A percentile compares a stretch with the other conserved stretches of the same genome.
Conservation (phyloP, 2,329 filamentous ascomycete species). For the Hymenoscyphus fructigenus region DNA sequence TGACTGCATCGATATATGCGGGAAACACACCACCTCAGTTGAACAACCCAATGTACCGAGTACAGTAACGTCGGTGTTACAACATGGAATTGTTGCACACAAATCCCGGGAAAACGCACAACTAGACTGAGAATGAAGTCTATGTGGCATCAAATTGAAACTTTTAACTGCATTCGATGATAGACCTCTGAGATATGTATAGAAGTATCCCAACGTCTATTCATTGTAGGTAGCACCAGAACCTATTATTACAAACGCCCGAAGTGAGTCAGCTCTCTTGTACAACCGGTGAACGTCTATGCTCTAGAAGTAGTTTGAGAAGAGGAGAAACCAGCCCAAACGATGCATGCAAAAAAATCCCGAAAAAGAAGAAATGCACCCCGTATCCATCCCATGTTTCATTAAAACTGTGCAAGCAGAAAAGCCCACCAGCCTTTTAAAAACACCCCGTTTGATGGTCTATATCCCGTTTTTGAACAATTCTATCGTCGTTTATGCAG, state of each 20-base stretch:
- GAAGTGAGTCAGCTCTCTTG: constrained; percentile 12
- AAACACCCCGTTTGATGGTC: constrained; percentile 6
- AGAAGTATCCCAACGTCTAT: constrained; percentile 18
- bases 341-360: constrained; percentile 25
- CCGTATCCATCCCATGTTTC: constrained; percentile 16
- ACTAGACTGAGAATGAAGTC: background rate
- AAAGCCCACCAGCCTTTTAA: constrained; percentile 14
- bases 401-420: constrained; percentile 15
- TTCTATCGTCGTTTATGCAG: constrained; percentile 36
- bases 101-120: background rate
- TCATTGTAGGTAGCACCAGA: constrained; percentile 14
- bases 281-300: constrained; percentile 27
- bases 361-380: constrained; percentile 14
- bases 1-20: too few relatives aligned
- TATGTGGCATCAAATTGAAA: background rate
- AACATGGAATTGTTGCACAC: too few relatives aligned
- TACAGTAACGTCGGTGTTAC: too few relatives aligned
- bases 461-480: constrained; percentile 10
- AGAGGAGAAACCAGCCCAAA: constrained; percentile 28
- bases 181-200: background rate
- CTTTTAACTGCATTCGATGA: background rate
- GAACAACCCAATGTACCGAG: too few relatives aligned
- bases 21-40: too few relatives aligned
- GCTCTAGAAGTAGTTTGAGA: constrained; percentile 23
- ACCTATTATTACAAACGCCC: constrained; percentile 21